These are phyloP conservation scores for Aspergillus sp. DNA, from an alignment of 2,329 filamentous ascomycete species.

Conservation along the genomic window DNA sequence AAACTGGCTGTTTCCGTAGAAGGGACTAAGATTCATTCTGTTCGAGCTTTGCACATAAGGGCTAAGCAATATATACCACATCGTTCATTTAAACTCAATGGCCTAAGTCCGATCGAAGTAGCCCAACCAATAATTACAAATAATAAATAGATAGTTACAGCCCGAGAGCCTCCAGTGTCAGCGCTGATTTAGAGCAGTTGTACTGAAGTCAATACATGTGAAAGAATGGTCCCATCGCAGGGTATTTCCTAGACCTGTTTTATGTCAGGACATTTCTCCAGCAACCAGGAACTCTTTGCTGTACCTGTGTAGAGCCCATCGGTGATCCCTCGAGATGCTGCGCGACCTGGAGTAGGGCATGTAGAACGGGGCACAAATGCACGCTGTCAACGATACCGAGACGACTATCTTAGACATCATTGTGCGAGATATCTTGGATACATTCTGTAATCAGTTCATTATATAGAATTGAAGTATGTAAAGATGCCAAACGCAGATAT, in stretches of 20 bases:
- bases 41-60: no score
- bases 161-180: no score
- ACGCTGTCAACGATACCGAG: slow-evolving; percentile 2
- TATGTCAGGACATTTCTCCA: no score
- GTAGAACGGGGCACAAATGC: slow-evolving; percentile 12
- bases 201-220: slow-evolving; percentile 6
- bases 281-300: no score
- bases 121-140: fast-evolving
- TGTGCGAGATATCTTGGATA: neutral
- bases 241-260: neutral
- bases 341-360: slow-evolving; percentile 7
- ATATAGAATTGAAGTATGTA: neutral
- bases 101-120: no score
- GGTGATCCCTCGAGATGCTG: neutral
- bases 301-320: neutral
- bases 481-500: neutral
- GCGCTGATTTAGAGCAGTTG: no score
- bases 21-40: no score
- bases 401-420: slow-evolving; percentile 2
- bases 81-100: no score
- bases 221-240: neutral
- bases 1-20: no score
- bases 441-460: neutral
- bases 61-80: no score
- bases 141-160: no score